Percentiles rank a stretch among this genome's conserved stretches.
These are phyloP conservation scores for Zhuliangozyma blackwelliae DNA, from an alignment of 1,139 yeast genomes.

Conservation along the genomic window DNA sequence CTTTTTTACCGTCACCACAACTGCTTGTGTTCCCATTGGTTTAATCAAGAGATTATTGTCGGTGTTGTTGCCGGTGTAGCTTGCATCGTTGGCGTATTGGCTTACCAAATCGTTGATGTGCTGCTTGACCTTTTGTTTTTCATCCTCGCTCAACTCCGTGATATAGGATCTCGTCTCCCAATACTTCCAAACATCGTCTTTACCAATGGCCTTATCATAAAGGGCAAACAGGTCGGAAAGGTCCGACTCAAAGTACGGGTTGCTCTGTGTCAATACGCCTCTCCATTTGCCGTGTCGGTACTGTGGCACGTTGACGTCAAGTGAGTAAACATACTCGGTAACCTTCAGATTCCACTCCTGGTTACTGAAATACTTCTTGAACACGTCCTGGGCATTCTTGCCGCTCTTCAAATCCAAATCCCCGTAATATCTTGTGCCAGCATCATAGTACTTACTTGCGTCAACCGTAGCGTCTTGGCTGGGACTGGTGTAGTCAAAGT, in stretches of 20 bases:
- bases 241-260: slow-evolving; percentile 21
- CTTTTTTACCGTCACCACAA: slow-evolving; percentile 14
- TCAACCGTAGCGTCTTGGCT: slow-evolving; percentile 10
- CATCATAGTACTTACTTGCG: slow-evolving; percentile 7
- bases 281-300: slow-evolving; percentile 53
- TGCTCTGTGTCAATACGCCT: slow-evolving; percentile 25
- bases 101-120: slow-evolving; percentile 23
- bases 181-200: slow-evolving; percentile 40
- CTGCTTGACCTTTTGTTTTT: slow-evolving; percentile 27
- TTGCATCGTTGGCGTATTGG: slow-evolving; percentile 14
- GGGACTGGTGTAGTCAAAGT: slow-evolving; percentile 42
- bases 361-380: slow-evolving; percentile 8
- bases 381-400: slow-evolving; percentile 8
- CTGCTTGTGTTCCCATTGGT: slow-evolving; percentile 26
- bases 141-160: slow-evolving; percentile 39
- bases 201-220: slow-evolving; percentile 24
- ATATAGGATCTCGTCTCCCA: slow-evolving; percentile 61
- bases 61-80: slow-evolving; percentile 12
- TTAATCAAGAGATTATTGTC: slow-evolving; percentile 14
- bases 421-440: slow-evolving; percentile 8
- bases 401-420: slow-evolving; percentile 1
- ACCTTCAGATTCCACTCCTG: slow-evolving; percentile 25
- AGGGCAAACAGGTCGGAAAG: slow-evolving; percentile 29
- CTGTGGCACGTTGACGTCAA: slow-evolving; percentile 50
- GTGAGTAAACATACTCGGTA: slow-evolving; percentile 22